Evolutionary conservation across 1,284 basidiomycete genomes (phyloP).

Genomic region (Apiotrichum sp.): DNA sequence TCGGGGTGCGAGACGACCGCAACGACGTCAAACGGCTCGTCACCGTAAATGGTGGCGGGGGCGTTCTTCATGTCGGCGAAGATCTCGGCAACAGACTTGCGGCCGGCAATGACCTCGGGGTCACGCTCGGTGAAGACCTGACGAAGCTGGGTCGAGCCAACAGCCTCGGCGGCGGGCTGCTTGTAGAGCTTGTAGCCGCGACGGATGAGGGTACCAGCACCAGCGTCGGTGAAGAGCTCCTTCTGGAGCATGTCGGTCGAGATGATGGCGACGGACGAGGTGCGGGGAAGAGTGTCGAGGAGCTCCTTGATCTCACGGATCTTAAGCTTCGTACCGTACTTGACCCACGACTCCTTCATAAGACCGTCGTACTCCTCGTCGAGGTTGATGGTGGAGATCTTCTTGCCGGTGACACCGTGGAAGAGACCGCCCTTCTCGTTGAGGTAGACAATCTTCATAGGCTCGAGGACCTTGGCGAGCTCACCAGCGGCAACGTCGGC

Average conservation of each 20-base stretch:
- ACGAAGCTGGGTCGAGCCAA: slow-evolving; percentile 88
- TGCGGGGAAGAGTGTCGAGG: slow-evolving; percentile 93
- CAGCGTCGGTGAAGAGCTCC: slow-evolving; percentile 97
- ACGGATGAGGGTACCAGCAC: slow-evolving; percentile 94
- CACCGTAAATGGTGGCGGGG: slow-evolving; percentile 92
- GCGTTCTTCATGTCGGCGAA: slow-evolving; percentile 71
- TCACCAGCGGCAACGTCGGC: slow-evolving; percentile 95
- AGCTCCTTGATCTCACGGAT: slow-evolving; percentile 99
- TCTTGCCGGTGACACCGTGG: slow-evolving; percentile 93
- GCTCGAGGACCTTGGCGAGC: slow-evolving; percentile 89
- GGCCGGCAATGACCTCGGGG: slow-evolving; percentile 78
- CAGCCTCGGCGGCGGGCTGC: slow-evolving; percentile 69
- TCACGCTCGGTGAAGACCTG: slow-evolving; percentile 92
- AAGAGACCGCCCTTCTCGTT: slow-evolving; percentile 98
- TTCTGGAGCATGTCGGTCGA: slow-evolving; percentile 88
- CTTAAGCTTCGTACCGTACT: slow-evolving; percentile 98
- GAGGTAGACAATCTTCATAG: slow-evolving; percentile 98
- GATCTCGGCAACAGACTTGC: slow-evolving; percentile 81
- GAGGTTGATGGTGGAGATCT: slow-evolving; percentile 91
- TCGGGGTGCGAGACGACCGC: slow-evolving; percentile 90
- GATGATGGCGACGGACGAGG: slow-evolving; percentile 97
- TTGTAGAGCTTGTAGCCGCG: slow-evolving; percentile 97
- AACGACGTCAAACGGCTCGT: slow-evolving; percentile 92
- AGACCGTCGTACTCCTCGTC: slow-evolving; percentile 98
- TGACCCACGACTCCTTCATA: slow-evolving; percentile 99